A percentile compares a stretch with the other conserved stretches of the same genome.
These are phyloP conservation scores for Carex littledalei DNA, from an alignment of 176 grass and related monocot genomes.

Conservation along the genomic window DNA sequence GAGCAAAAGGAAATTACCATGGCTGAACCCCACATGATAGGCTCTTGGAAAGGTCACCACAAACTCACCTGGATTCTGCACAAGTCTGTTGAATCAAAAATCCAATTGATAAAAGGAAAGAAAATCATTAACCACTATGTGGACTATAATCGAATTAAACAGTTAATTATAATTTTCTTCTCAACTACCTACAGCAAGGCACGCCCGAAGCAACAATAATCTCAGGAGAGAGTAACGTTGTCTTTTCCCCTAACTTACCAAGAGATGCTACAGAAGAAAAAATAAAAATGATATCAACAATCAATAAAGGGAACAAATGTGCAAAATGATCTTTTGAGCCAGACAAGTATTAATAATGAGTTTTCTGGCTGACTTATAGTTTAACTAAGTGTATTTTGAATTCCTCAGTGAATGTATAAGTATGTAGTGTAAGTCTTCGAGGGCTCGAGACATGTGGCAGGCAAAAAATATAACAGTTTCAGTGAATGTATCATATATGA, in stretches of 20 bases:
- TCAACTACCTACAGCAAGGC: constrained; percentile 85
- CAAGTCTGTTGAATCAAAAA: constrained; percentile 54
- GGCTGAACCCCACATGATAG: constrained; percentile 92
- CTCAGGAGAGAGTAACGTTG: constrained; percentile 84
- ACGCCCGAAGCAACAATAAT: constrained; percentile 54
- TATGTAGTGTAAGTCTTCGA: neutral
- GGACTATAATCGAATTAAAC: neutral
- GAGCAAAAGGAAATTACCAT: constrained; percentile 44
- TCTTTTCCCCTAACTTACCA: constrained; percentile 87
- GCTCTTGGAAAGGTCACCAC: constrained; percentile 98
- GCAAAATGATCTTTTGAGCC: neutral
- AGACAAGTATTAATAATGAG: neutral
- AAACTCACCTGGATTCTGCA: constrained; percentile 96
- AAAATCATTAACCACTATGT: neutral
- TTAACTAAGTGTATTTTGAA: neutral
- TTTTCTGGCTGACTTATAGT: neutral
- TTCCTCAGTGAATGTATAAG: neutral
- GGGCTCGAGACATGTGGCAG: neutral
- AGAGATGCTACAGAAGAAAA: constrained; percentile 51
- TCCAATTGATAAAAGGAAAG: constrained; percentile 1
- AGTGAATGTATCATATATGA: neutral
- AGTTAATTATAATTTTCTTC: constrained; percentile 13
- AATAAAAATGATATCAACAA: constrained; percentile 1
- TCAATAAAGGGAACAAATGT: neutral
- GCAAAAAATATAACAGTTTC: neutral